These are phyloP conservation scores for Infundibulicybe gibba DNA, from an alignment of 768 basidiomycete species.

Conservation along the genomic window DNA sequence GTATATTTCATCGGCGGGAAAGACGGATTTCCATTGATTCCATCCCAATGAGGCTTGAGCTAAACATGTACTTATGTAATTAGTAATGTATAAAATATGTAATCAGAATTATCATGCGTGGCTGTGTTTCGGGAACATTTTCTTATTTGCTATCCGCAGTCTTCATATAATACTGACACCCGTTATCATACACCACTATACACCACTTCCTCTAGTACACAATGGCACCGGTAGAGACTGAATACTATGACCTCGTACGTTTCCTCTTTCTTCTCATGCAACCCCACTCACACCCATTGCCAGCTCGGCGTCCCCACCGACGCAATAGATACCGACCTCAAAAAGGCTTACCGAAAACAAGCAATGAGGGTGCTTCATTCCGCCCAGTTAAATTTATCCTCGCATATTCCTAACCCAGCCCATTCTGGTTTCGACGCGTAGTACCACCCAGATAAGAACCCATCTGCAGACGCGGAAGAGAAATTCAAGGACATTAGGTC, in stretches of 20 bases:
- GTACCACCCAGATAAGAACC: conserved; percentile 97
- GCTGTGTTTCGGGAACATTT: too few relatives aligned
- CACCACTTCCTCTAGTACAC: conserved; percentile 2
- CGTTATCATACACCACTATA: conserved; percentile 4
- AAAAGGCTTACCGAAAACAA: conserved; percentile 93
- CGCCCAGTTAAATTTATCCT: not conserved
- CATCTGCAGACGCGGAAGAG: conserved; percentile 87
- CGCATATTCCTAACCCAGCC: not conserved
- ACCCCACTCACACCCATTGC: not conserved
- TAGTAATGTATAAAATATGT: too few relatives aligned
- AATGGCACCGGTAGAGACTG: conserved; percentile 89
- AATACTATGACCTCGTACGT: conserved; percentile 83
- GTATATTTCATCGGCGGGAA: too few relatives aligned
- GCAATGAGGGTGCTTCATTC: conserved; percentile 76
- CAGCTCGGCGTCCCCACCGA: conserved; percentile 73
- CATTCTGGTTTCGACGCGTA: conserved; percentile 20
- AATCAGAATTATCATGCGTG: too few relatives aligned
- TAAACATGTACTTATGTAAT: too few relatives aligned
- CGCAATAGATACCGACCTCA: conserved; percentile 76
- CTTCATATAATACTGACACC: not conserved
- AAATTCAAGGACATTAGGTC: conserved; percentile 97
- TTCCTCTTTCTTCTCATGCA: not conserved
- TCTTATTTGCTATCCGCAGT: not conserved
- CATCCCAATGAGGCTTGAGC: too few relatives aligned
- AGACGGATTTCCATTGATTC: too few relatives aligned